Conservation (phyloP, 1,284 basidiomycete species). For the Puccinia polysora region DNA sequence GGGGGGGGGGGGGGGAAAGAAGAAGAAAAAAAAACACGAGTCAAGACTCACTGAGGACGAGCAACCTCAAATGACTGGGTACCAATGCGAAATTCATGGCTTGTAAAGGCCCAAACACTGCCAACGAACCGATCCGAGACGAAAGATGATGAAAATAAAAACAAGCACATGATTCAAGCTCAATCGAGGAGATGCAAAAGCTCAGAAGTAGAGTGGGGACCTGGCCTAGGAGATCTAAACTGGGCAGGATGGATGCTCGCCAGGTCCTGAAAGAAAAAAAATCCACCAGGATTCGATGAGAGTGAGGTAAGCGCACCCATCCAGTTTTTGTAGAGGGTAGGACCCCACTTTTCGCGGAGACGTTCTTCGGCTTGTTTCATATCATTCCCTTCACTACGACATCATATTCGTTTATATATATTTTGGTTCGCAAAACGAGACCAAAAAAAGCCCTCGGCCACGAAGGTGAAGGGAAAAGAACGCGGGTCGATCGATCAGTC, state of each 20-base stretch:
- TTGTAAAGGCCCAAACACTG: constrained; percentile 33
- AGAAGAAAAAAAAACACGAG: neutral
- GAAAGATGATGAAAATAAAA: neutral
- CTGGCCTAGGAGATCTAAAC: neutral
- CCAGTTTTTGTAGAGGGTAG: constrained; percentile 39
- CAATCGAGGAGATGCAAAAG: neutral
- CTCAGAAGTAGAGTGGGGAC: neutral
- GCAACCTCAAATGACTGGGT: constrained; percentile 29
- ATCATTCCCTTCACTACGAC: constrained; percentile 41
- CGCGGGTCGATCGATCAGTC: neutral
- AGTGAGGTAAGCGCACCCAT: neutral
- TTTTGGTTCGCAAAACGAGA: no score
- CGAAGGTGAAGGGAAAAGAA: neutral
- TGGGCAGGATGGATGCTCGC: neutral
- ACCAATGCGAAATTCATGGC: constrained; percentile 35
- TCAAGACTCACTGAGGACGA: constrained; percentile 32
- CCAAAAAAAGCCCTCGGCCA: neutral
- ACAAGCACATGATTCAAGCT: no score
- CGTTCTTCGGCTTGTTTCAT: constrained; percentile 30
- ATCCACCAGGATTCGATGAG: neutral
- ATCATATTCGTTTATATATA: neutral
- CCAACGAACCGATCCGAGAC: neutral
- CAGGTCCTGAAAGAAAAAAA: neutral
- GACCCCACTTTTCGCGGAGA: constrained; percentile 37
- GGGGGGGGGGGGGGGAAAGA: neutral